phyloP scores from a whole-genome alignment of 768 basidiomycete genomes.

The Russula foetens region DNA sequence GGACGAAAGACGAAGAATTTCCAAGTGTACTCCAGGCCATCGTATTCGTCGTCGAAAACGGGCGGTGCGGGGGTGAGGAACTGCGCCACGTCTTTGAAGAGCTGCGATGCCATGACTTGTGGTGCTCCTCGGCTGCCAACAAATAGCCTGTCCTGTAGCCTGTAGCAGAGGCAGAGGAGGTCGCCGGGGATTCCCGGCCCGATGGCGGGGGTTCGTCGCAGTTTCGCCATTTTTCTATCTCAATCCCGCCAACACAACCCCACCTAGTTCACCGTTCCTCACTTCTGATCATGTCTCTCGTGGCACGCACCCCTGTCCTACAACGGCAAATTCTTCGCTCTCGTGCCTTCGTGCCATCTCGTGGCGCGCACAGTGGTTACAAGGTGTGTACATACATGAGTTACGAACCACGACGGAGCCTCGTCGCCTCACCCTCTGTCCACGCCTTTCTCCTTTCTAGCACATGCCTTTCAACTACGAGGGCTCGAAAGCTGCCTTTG shows the following conservation, averaged over 20 bases:
- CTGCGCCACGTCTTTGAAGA: conserved; percentile 1
- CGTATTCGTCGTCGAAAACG: conserved; percentile 49
- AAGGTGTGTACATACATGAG: neutral
- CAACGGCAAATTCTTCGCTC: conserved; percentile 14
- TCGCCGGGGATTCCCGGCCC: neutral
- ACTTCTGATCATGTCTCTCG: conserved; percentile 16
- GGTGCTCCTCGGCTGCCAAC: too few species aligned
- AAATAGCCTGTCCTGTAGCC: too few species aligned
- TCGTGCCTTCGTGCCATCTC: conserved; percentile 12
- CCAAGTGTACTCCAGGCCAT: conserved; percentile 69
- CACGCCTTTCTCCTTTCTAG: conserved; percentile 3
- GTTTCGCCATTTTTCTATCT: neutral
- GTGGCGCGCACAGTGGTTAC: conserved; percentile 17
- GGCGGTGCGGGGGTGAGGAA: conserved; percentile 51
- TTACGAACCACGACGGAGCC: neutral
- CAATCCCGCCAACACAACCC: neutral
- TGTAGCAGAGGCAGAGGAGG: too few species aligned
- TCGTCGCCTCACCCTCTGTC: neutral
- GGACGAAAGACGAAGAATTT: conserved; percentile 75
- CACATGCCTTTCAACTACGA: conserved; percentile 20
- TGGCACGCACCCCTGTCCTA: conserved; percentile 15
- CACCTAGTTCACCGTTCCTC: neutral
- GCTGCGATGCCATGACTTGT: neutral
- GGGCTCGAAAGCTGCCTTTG: conserved; percentile 13
- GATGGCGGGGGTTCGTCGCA: neutral